These are phyloP conservation scores for Nemania sp. DNA, from an alignment of 2,329 filamentous ascomycete species.

Conservation along the genomic window DNA sequence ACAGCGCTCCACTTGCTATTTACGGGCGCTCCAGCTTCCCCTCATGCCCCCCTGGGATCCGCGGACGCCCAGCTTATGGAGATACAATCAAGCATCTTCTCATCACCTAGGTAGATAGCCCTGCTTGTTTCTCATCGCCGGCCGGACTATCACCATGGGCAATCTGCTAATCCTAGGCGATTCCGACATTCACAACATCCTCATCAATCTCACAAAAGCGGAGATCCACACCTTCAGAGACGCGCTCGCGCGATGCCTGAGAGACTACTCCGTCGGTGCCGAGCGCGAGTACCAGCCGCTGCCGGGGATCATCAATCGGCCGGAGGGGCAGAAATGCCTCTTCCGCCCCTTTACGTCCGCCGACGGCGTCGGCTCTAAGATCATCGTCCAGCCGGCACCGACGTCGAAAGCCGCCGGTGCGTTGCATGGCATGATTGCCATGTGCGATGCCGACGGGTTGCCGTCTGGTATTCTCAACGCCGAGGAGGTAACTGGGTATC, in stretches of 20 bases:
- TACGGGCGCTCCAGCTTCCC: no score
- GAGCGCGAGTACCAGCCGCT: constrained; percentile 21
- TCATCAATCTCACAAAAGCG: constrained; percentile 16
- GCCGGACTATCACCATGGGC: constrained; percentile 9
- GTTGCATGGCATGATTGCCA: constrained; percentile 21
- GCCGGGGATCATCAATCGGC: constrained; percentile 18
- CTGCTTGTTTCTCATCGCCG: background rate
- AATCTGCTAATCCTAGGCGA: constrained; percentile 20
- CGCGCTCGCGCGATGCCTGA: constrained; percentile 8
- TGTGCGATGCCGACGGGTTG: constrained; percentile 22
- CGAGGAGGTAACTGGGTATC: constrained; percentile 24
- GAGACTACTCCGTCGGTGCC: constrained; percentile 7
- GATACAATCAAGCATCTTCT: no score
- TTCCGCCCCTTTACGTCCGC: constrained; percentile 25
- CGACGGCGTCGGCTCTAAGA: constrained; percentile 18
- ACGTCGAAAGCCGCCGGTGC: constrained; percentile 11
- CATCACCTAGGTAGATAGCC: no score
- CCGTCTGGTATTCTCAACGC: constrained; percentile 25
- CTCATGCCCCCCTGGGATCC: no score
- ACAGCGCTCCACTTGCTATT: no score
- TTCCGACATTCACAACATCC: constrained; percentile 17
- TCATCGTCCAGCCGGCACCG: constrained; percentile 21
- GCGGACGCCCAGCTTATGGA: no score
- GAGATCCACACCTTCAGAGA: constrained; percentile 16
- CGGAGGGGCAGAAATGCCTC: constrained; percentile 25